Evolutionary conservation across 2,329 filamentous ascomycete genomes (phyloP).

Genomic region (Arthrobotrys megalospora): DNA sequence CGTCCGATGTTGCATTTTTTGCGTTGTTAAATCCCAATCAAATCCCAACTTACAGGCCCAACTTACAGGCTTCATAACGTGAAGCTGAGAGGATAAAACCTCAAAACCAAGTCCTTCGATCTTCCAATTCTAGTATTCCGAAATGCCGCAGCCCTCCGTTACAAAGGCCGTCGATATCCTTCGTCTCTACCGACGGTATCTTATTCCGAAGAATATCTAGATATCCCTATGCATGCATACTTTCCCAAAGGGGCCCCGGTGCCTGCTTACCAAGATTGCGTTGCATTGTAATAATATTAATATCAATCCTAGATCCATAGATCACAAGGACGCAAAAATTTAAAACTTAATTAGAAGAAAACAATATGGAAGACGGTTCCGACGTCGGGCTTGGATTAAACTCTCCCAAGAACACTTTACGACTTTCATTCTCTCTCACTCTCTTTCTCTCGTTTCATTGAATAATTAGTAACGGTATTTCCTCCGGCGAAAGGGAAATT

Average conservation of each 20-base stretch:
- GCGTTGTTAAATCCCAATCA: not conserved
- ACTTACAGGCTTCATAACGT: not conserved
- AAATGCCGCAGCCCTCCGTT: not conserved
- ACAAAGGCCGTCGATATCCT: not conserved
- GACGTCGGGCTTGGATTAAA: too few relatives aligned
- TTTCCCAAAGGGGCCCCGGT: not conserved
- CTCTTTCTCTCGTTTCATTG: too few relatives aligned
- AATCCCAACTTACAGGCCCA: too few relatives aligned
- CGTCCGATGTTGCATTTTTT: not conserved
- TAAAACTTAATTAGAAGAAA: too few relatives aligned
- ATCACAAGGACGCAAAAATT: not conserved
- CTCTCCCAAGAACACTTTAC: too few relatives aligned
- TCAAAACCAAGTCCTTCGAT: not conserved
- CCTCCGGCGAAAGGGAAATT: not conserved
- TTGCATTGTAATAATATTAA: not conserved
- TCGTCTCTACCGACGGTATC: slow-evolving; percentile 2
- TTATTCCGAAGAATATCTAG: not conserved
- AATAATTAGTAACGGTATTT: too few relatives aligned
- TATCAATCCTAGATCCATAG: not conserved
- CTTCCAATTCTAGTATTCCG: not conserved
- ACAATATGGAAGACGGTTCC: not conserved
- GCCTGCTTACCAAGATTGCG: not conserved
- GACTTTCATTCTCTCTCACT: too few relatives aligned
- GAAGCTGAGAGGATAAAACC: not conserved
- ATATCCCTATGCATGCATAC: not conserved